Percentiles rank a stretch among this genome's conserved stretches.
Conservation (phyloP, 2,329 filamentous ascomycete genomes). For the Geoglossum cookeanum region DNA sequence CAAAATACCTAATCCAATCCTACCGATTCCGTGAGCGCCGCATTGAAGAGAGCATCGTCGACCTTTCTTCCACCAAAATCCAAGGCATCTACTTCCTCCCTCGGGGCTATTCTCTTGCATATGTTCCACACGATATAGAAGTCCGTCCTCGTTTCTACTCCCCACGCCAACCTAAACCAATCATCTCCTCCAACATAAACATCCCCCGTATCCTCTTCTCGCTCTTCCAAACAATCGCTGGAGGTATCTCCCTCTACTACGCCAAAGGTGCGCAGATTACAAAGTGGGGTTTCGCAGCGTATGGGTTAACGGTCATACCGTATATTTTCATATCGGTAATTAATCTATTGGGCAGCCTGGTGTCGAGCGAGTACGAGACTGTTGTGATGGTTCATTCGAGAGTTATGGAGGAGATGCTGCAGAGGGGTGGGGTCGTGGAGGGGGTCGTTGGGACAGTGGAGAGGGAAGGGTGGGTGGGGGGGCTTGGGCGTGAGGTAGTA, state of each 20-base stretch:
- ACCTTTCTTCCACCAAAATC: not conserved
- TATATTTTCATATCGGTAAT: not conserved
- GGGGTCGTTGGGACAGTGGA: not conserved
- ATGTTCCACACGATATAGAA: not conserved
- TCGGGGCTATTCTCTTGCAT: not conserved
- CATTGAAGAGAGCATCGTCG: not conserved
- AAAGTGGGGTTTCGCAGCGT: not conserved
- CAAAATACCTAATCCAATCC: not conserved
- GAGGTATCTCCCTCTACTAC: not conserved
- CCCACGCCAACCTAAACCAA: not conserved
- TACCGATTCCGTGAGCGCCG: not conserved
- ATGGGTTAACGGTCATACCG: not conserved
- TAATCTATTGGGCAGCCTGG: not conserved
- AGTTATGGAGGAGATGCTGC: not conserved
- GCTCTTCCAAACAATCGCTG: not conserved
- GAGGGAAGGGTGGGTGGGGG: not conserved
- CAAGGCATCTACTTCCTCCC: not conserved
- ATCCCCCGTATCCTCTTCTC: not conserved
- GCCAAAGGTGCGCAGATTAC: not conserved
- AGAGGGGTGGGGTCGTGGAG: not conserved
- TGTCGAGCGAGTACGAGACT: not conserved
- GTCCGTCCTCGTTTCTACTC: not conserved
- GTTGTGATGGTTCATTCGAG: not conserved
- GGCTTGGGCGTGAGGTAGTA: not conserved
- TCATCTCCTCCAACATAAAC: not conserved